These are phyloP conservation scores for Sisymbrium altissimum DNA, from an alignment of 345 rosid genomes.

Conservation along the genomic window DNA sequence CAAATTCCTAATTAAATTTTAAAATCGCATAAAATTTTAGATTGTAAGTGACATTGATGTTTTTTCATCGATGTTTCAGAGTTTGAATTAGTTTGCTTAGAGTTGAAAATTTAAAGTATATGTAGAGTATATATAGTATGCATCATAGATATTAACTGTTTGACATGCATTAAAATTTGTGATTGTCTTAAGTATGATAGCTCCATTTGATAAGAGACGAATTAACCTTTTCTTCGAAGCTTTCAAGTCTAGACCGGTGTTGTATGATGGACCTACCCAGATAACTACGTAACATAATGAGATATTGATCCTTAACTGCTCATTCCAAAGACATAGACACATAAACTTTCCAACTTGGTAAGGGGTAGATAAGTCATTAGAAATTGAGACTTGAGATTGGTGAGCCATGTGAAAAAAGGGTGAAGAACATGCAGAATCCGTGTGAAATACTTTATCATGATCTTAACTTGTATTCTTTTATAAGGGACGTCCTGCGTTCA, in stretches of 20 bases:
- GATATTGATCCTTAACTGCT: slow-evolving; percentile 2
- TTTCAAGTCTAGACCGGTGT: background rate
- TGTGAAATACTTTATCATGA: slow-evolving; percentile 48
- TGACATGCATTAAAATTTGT: too few species aligned
- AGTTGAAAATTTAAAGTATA: too few species aligned
- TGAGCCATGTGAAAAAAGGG: slow-evolving; percentile 60
- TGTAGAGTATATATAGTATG: too few species aligned
- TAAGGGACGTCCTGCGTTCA: slow-evolving; percentile 4
- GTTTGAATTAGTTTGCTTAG: too few species aligned
- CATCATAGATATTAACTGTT: too few species aligned
- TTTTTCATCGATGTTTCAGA: too few species aligned
- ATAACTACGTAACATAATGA: slow-evolving; percentile 16
- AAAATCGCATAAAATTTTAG: too few species aligned
- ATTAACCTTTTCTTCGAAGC: too few species aligned
- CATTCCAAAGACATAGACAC: background rate
- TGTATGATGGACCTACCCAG: slow-evolving; percentile 1
- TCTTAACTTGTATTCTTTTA: background rate
- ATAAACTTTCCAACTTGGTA: background rate
- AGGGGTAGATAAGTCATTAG: background rate
- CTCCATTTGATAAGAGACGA: too few species aligned
- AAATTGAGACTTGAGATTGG: slow-evolving; percentile 20
- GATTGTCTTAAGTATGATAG: too few species aligned
- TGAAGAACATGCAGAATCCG: slow-evolving; percentile 52
- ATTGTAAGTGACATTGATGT: too few species aligned
- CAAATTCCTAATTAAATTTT: too few species aligned